phyloP scores from a whole-genome alignment of 1,284 basidiomycete genomes.

The Tilletia setariae region DNA sequence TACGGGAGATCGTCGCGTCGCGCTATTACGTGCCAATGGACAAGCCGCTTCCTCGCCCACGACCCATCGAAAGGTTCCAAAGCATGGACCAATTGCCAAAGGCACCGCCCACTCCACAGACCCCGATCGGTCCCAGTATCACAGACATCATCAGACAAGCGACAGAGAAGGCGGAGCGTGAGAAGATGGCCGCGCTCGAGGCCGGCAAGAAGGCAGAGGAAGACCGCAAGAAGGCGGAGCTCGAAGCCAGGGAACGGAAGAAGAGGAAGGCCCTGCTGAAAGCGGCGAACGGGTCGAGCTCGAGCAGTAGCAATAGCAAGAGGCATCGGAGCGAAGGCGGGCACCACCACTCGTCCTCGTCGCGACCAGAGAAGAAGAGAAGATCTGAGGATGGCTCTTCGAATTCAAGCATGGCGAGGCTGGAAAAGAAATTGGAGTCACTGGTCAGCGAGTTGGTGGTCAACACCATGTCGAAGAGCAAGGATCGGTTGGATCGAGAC shows the following conservation, averaged over 20 bases:
- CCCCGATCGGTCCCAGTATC: constrained; percentile 34
- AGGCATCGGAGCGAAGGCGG: constrained; percentile 4
- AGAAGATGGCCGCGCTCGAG: constrained; percentile 25
- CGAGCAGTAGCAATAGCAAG: constrained; percentile 11
- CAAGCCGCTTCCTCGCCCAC: neutral
- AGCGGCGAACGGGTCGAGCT: constrained; percentile 24
- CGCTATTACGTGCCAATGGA: constrained; percentile 8
- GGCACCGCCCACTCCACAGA: constrained; percentile 17
- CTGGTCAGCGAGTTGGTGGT: constrained; percentile 87
- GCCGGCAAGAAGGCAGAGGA: constrained; percentile 21
- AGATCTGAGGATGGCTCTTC: neutral
- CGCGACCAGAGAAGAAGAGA: constrained; percentile 6
- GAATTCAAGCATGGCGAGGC: constrained; percentile 20
- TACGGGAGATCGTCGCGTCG: constrained; percentile 4
- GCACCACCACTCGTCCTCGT: neutral
- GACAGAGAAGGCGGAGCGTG: constrained; percentile 40
- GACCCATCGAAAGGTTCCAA: constrained; percentile 16
- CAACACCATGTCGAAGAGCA: constrained; percentile 83
- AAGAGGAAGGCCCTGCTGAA: constrained; percentile 9
- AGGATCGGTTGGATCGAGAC: constrained; percentile 74
- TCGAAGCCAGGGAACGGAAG: constrained; percentile 22
- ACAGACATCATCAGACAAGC: constrained; percentile 51
- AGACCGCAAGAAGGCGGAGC: constrained; percentile 22
- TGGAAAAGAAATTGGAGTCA: constrained; percentile 63
- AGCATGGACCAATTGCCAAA: constrained; percentile 21